phyloP scores from a whole-genome alignment of 2,329 filamentous ascomycete genomes.

The Paraconiothyrium brasiliense region DNA sequence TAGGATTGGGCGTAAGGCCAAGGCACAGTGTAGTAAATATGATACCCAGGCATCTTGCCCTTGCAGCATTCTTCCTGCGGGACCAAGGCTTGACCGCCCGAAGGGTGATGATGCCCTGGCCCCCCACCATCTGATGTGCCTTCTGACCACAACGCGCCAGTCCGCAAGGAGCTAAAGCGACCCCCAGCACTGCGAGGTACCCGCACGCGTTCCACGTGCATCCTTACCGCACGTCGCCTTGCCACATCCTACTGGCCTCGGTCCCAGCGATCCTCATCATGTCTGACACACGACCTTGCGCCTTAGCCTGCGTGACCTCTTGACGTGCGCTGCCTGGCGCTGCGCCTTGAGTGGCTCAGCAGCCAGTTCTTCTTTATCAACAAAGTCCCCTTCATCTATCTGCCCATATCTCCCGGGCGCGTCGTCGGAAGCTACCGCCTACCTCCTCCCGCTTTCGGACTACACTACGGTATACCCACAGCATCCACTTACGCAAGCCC shows the following conservation, averaged over 20 bases:
- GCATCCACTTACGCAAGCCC: conserved; percentile 2
- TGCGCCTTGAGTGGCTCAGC: conserved; percentile 47
- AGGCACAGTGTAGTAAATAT: neutral
- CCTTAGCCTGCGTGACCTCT: conserved; percentile 37
- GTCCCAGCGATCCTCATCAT: conserved; percentile 41
- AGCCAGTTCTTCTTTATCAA: conserved; percentile 6
- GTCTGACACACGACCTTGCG: conserved; percentile 35
- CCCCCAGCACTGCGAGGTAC: conserved; percentile 13
- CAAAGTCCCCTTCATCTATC: conserved; percentile 30
- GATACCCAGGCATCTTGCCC: conserved; percentile 14
- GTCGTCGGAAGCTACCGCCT: conserved; percentile 18
- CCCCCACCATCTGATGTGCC: neutral
- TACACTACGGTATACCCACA: conserved; percentile 4
- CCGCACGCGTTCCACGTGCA: conserved; percentile 27
- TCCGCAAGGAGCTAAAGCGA: neutral
- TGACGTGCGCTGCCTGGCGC: conserved; percentile 32
- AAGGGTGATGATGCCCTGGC: neutral
- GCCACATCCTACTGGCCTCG: conserved; percentile 36
- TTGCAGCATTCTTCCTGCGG: neutral
- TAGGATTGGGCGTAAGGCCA: neutral
- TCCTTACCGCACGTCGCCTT: conserved; percentile 16
- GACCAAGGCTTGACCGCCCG: too few species aligned
- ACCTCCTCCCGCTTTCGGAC: conserved; percentile 22
- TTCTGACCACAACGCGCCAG: conserved; percentile 6
- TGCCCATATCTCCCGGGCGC: conserved; percentile 15